Percentiles rank a stretch among this genome's conserved stretches.
phyloP scores from a whole-genome alignment of 2,329 filamentous ascomycete genomes.

The Colletotrichum sidae region DNA sequence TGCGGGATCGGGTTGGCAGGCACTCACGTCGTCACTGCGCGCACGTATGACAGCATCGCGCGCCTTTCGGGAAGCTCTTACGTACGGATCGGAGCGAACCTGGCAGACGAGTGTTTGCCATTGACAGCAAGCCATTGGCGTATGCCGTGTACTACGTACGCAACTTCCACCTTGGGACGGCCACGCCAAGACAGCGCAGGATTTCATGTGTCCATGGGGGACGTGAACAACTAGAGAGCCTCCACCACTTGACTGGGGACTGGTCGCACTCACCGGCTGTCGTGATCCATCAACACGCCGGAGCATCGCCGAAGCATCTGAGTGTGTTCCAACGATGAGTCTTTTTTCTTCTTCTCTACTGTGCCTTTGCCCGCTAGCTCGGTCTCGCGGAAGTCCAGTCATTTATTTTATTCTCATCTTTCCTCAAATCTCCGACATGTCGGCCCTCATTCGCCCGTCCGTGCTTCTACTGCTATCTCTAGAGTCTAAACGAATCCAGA shows the following conservation, averaged over 20 bases:
- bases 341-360: conserved; percentile 18
- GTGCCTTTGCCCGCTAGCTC: conserved; percentile 7
- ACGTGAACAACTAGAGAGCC: conserved; percentile 3
- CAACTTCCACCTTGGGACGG: not conserved
- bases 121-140: not conserved
- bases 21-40: conserved; percentile 31
- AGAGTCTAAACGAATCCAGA: conserved; percentile 22
- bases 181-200: conserved; percentile 7
- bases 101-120: conserved; percentile 1
- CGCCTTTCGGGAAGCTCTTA: conserved; percentile 4
- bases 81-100: conserved; percentile 1
- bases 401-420: conserved; percentile 24
- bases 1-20: conserved; percentile 29
- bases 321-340: not conserved
- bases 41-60: conserved; percentile 34
- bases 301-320: conserved; percentile 31
- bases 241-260: conserved; percentile 28
- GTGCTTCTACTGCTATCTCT: conserved; percentile 30
- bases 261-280: conserved; percentile 22
- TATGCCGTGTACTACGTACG: not conserved
- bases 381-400: not conserved
- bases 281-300: conserved; percentile 30
- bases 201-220: conserved; percentile 13
- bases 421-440: conserved; percentile 17
- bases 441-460: conserved; percentile 20